Base-by-base conservation (phyloP, 257 asterid genomes). In the Thymus mandschuricus region DNA sequence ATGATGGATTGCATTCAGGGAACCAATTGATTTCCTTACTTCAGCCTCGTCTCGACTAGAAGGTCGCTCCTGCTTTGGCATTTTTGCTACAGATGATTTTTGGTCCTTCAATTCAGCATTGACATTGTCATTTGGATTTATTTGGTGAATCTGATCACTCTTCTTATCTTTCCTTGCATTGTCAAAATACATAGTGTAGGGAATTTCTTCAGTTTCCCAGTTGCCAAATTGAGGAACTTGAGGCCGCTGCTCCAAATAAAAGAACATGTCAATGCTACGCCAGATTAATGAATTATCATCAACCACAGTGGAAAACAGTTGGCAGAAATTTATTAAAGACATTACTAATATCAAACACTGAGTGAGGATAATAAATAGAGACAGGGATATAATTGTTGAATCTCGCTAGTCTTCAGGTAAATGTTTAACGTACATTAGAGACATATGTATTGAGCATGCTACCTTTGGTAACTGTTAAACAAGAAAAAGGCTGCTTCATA, bases 201-300 rank as follows among this genome's bases (percentile, higher is more conserved):
- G 92, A 51, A 86, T 79, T 66, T 86, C 96, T 49, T 86, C 92
- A 13, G 83, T 75, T 74, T 88, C 98, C 96, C 90, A 88, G 81
- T 89, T 78, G 68, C 96, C 98, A 73, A 89, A 87, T 79, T 85
- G 80, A 8, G 96, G 98, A 60, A 79, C 83, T 60, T 84, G 89
- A 21, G 85, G 28, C 9, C 70, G 88, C 81, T 89, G 83, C 89
- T 59, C 68, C 76, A 78, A 63, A 44, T 35, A 65, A 55, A 59
- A 49, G 59, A 48, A 52, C 8, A 60, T 6, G 63, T 52, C 27
- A 21, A 28, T 51, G 7, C 5, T 43, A 38, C 10, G 1, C 30
- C 62, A n/a, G 60, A 28, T 58, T 31, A 58, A 0, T 58, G 4
- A 58, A 58, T 11, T 30, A 7, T 27, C 60, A 45, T 45, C 21